A percentile compares a stretch with the other conserved stretches of the same genome.
These are phyloP conservation scores for Alternaria sp. DNA, from an alignment of 2,329 filamentous ascomycete species.

Conservation along the genomic window DNA sequence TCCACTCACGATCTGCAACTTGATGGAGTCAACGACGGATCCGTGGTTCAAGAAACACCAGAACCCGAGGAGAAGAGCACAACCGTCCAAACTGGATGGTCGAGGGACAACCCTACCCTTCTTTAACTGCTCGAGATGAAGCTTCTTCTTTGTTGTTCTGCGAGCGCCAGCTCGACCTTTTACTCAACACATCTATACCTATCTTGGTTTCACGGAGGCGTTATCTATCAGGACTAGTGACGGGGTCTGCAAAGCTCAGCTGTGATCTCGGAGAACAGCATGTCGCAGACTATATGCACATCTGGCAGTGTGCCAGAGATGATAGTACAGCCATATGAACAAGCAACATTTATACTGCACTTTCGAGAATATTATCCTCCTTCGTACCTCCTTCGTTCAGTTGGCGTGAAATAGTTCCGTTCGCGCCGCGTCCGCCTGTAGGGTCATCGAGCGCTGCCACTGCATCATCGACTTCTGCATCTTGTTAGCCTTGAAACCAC, in stretches of 20 bases:
- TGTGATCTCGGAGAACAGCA: neutral
- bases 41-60: slow-evolving; percentile 12
- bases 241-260: neutral
- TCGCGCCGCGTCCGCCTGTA: slow-evolving; percentile 53
- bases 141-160: neutral
- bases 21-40: neutral
- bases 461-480: slow-evolving; percentile 54
- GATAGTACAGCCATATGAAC: neutral
- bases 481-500: slow-evolving; percentile 5
- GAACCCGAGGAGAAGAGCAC: slow-evolving; percentile 5
- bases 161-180: neutral
- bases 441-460: slow-evolving; percentile 50
- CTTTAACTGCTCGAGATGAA: neutral
- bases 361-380: slow-evolving; percentile 32
- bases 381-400: slow-evolving; percentile 31
- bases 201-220: slow-evolving; percentile 9
- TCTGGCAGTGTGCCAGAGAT: neutral
- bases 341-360: slow-evolving; percentile 36
- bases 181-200: neutral
- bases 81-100: slow-evolving; percentile 63
- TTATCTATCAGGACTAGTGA: neutral
- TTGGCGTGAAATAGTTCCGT: slow-evolving; percentile 50
- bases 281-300: neutral
- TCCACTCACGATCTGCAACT: slow-evolving; percentile 12
- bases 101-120: neutral